Conservation (phyloP, 345 rosid species). For the Melastoma malabathricum region DNA sequence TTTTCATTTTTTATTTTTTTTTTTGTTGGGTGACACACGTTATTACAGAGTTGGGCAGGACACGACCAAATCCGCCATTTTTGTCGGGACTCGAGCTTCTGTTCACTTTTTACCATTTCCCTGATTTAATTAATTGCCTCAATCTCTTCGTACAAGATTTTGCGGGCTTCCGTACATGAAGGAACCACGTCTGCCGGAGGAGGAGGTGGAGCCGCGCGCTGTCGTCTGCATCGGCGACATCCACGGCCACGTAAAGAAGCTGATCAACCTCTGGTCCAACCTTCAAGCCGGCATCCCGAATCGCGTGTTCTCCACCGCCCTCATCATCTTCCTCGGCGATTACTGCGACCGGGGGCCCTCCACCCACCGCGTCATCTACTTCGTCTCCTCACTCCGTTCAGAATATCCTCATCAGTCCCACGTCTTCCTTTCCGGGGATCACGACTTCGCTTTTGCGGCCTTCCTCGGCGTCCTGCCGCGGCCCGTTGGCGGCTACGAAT, state of each 20-base stretch:
- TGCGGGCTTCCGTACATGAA: not conserved
- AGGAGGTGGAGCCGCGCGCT: slow-evolving; percentile 15
- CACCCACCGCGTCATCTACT: slow-evolving; percentile 48
- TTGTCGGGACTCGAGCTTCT: no score
- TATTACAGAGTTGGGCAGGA: no score
- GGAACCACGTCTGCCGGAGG: no score
- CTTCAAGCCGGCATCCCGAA: slow-evolving; percentile 33
- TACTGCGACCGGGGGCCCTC: slow-evolving; percentile 84
- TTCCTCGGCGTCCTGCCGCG: slow-evolving; percentile 42
- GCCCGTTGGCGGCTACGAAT: slow-evolving; percentile 32
- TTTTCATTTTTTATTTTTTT: no score
- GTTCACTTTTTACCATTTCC: no score
- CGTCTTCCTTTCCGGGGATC: slow-evolving; percentile 59
- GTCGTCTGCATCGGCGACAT: slow-evolving; percentile 71
- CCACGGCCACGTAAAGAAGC: slow-evolving; percentile 57
- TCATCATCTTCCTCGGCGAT: slow-evolving; percentile 73
- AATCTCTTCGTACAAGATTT: not conserved
- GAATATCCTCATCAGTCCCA: slow-evolving; percentile 46
- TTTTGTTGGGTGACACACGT: no score
- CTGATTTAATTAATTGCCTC: no score
- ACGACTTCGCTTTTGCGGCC: slow-evolving; percentile 65
- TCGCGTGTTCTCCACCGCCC: slow-evolving; percentile 39
- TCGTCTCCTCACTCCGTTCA: slow-evolving; percentile 35
- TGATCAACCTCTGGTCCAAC: slow-evolving; percentile 57
- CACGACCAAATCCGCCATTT: no score